phyloP scores from a whole-genome alignment of 2,329 filamentous ascomycete genomes.

The Sphaerulina vaccinii region DNA sequence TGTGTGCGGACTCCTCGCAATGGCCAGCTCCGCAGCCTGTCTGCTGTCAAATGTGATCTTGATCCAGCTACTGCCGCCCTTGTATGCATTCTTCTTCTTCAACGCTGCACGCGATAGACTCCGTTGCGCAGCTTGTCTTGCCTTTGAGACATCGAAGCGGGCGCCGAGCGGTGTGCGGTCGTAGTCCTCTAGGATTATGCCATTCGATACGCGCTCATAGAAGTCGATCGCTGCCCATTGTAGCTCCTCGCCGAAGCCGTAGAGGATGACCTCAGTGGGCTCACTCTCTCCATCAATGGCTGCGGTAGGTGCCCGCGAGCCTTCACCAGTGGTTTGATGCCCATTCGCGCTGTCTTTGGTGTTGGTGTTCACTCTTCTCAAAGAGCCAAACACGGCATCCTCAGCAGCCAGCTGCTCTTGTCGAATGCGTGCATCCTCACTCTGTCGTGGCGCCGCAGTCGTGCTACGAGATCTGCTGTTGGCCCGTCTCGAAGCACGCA shows the following conservation, averaged over 20 bases:
- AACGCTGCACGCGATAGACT: constrained; percentile 71
- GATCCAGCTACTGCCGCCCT: constrained; percentile 88
- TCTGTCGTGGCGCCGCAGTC: constrained; percentile 58
- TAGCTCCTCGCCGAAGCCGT: constrained; percentile 69
- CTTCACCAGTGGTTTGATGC: constrained; percentile 28
- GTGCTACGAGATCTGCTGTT: constrained; percentile 39
- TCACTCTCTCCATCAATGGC: constrained; percentile 41
- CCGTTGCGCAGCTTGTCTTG: constrained; percentile 66
- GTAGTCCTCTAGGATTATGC: constrained; percentile 89
- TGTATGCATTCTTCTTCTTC: constrained; percentile 74
- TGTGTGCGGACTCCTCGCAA: constrained; percentile 47
- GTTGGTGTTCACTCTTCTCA: constrained; percentile 32
- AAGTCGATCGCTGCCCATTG: constrained; percentile 85
- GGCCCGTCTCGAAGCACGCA: constrained; percentile 28
- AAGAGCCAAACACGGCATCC: constrained; percentile 47
- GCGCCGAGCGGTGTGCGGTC: constrained; percentile 75
- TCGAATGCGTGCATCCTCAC: constrained; percentile 52
- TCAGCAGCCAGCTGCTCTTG: constrained; percentile 47
- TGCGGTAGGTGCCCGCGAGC: constrained; percentile 8
- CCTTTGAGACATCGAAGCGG: constrained; percentile 72
- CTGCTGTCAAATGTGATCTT: constrained; percentile 54
- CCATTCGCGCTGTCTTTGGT: constrained; percentile 32
- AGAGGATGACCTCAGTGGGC: constrained; percentile 77
- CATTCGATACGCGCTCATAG: constrained; percentile 78
- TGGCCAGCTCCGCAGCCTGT: constrained; percentile 50